A percentile compares a stretch with the other conserved stretches of the same genome.
phyloP scores from a whole-genome alignment of 139 green algal species.

The Yamagishiella unicocca region DNA sequence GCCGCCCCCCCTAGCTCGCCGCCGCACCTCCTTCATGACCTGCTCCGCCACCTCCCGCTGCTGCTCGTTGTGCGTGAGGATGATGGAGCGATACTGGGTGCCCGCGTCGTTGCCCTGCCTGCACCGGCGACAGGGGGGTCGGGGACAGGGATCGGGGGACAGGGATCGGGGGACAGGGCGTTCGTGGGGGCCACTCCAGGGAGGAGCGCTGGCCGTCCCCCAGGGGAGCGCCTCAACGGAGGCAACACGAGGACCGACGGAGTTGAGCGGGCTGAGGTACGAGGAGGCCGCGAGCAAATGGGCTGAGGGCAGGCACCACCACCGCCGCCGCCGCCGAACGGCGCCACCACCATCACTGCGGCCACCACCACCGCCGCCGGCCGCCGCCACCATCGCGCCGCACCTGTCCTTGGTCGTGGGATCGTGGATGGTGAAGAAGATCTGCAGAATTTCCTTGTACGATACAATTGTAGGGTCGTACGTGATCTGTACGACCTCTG shows the following conservation, averaged over 20 bases:
- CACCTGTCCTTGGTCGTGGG: constrained; percentile 66
- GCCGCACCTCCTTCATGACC: constrained; percentile 28
- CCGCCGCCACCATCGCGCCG: neutral
- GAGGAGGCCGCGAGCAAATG: neutral
- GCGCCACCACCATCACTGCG: neutral
- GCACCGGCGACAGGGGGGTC: neutral
- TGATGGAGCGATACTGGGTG: constrained; percentile 85
- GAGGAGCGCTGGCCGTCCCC: too few relatives aligned
- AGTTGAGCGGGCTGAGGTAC: neutral
- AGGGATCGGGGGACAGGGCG: too few relatives aligned
- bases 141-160: neutral
- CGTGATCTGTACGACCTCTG: constrained; percentile 71
- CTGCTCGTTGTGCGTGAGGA: constrained; percentile 82
- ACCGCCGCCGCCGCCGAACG: neutral
- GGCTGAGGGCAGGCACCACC: too few relatives aligned
- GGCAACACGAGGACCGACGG: too few relatives aligned
- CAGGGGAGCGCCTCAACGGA: too few relatives aligned
- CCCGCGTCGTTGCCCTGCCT: constrained; percentile 76
- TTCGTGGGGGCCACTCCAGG: too few relatives aligned
- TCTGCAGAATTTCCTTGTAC: constrained; percentile 60
- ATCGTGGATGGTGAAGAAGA: constrained; percentile 75
- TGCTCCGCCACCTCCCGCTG: constrained; percentile 62
- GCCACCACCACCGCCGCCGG: too few relatives aligned
- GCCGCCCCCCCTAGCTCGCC: too few relatives aligned
- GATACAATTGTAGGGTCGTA: constrained; percentile 65